Evolutionary conservation across 495 filamentous ascomycete species (phyloP), one percentile per base, ranked within the genome.

Genomic region (Hyaloscypha bicolor): DNA sequence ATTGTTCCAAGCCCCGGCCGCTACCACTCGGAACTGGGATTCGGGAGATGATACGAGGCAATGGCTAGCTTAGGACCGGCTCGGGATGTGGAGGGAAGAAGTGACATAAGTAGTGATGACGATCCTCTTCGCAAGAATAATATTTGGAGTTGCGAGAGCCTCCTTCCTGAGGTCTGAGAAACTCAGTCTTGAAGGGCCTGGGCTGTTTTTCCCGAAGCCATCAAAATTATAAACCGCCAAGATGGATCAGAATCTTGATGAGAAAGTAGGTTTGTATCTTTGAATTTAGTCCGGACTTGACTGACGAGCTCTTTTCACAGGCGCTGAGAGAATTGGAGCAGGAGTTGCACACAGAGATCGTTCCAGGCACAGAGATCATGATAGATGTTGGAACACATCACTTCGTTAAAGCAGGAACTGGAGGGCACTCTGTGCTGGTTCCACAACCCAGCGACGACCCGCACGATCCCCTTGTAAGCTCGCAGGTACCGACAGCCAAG

Each of bases 311-410:
- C 3, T 22, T 56, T 55, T 51, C 60, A 65, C 51, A 73, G 73
- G 70, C 61, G 4, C 6, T 70, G 53, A 59, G 64, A 59, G 74
- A 75, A 57, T 64, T 81, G 53, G 82, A 84, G 72, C 70, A 78
- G 57, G 81, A 84, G 77, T 79, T 88, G 59, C 74, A 84, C 25
- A 80, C 79, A 33, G 80, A 84, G 65, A 85, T 89, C 60, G 79
- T 86, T 48, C 86, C 87, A 0, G 86, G 86, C 3, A 89, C 86
- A 19, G 86, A 89, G 76, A 82, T 88, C 74, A 89, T 88, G 86
- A 74, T 78, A 53, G 83, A 86, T 72, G 79, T 87, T 51, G 87
- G 86, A 33, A 74, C 74, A 0, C 86, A 87, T 75, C 86, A 87
- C 73, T 88, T 90, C 69, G 83, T 87, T 73, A 86, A 87, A 73